Percentiles rank a stretch among this genome's conserved stretches.
Conservation (phyloP, 2,329 filamentous ascomycete species). For the Pseudogymnoascus sp. region DNA sequence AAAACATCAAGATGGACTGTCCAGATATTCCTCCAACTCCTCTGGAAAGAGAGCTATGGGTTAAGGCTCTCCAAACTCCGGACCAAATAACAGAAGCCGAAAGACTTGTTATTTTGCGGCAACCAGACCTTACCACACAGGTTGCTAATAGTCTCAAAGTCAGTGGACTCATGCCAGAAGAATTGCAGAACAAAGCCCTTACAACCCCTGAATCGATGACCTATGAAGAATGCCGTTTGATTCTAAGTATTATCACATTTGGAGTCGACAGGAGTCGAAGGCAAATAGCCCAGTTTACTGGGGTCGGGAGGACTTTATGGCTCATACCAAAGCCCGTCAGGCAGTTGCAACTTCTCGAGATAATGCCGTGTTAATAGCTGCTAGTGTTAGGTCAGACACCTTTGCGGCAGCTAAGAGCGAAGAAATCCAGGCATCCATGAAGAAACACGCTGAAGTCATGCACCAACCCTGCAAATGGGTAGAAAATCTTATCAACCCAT, state of each 20-base stretch:
- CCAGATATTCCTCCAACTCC: neutral
- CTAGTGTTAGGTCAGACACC: neutral
- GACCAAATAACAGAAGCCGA: neutral
- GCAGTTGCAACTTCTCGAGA: neutral
- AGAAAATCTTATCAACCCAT: neutral
- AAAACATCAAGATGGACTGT: neutral
- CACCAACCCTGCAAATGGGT: conserved; percentile 2
- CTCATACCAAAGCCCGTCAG: neutral
- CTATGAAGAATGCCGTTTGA: neutral
- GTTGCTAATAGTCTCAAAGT: neutral
- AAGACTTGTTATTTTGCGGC: neutral
- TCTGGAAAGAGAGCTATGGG: neutral
- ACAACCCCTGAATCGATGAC: neutral
- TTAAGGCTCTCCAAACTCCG: neutral
- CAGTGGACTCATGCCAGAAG: neutral
- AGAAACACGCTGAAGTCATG: neutral
- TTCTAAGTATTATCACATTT: neutral
- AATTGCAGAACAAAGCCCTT: conserved; percentile 2
- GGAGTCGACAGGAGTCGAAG: neutral
- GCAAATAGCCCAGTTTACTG: neutral
- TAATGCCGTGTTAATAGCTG: neutral
- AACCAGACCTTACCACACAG: neutral
- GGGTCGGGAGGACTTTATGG: neutral
- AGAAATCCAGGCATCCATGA: neutral
- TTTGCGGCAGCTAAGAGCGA: neutral